phyloP scores from a whole-genome alignment of 768 basidiomycete species.

The Artomyces pyxidatus region DNA sequence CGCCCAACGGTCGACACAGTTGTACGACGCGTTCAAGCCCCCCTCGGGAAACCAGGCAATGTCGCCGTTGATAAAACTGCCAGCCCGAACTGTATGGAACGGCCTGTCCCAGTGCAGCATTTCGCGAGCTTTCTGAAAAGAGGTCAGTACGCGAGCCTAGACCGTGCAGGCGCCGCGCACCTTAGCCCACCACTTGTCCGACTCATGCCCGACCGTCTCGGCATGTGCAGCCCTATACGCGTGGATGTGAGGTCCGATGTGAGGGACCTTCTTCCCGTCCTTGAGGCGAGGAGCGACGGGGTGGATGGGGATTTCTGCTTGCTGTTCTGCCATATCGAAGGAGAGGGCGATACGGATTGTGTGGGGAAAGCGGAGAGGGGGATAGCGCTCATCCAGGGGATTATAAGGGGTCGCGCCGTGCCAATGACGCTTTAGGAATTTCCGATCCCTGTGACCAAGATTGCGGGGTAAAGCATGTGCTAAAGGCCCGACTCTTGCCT shows the following conservation, averaged over 20 bases:
- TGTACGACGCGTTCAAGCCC: slow-evolving; percentile 87
- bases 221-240: slow-evolving; percentile 63
- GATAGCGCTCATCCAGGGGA: background rate
- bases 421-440: background rate
- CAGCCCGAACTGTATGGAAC: slow-evolving; percentile 80
- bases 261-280: slow-evolving; percentile 55
- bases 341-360: background rate
- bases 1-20: slow-evolving; percentile 96
- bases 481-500: too few relatives aligned
- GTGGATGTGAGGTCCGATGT: slow-evolving; percentile 72
- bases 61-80: slow-evolving; percentile 78
- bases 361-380: background rate
- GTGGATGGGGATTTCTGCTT: slow-evolving; percentile 34
- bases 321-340: slow-evolving; percentile 20
- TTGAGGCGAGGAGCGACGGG: slow-evolving; percentile 73
- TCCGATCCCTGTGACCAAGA: background rate
- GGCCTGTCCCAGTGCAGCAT: slow-evolving; percentile 82
- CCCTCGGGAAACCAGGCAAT: slow-evolving; percentile 97
- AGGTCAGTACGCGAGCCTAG: background rate
- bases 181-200: slow-evolving; percentile 86
- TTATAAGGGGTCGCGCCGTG: background rate
- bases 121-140: slow-evolving; percentile 55
- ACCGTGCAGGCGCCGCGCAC: slow-evolving; percentile 26
- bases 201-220: slow-evolving; percentile 64
- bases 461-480: too few relatives aligned